Evolutionary conservation across 768 basidiomycete species (phyloP).

Genomic region (Neoboletus brunneissimus): DNA sequence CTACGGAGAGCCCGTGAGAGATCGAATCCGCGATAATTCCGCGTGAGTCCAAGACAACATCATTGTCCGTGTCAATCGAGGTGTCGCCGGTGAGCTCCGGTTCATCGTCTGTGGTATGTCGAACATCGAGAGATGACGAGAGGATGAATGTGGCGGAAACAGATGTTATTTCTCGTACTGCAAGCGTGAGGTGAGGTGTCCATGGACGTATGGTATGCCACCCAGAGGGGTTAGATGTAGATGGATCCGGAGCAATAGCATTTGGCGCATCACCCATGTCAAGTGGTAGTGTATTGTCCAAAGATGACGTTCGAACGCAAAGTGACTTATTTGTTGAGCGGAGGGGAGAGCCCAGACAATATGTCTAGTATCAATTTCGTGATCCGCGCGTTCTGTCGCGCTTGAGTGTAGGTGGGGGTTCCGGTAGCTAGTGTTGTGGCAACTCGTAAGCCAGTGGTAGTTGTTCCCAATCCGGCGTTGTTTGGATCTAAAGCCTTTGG

Average conservation of each 20-base stretch:
- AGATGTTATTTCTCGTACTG: constrained; percentile 78
- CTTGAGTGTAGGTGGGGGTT: not conserved
- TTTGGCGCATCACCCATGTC: constrained; percentile 21
- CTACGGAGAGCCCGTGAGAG: constrained; percentile 71
- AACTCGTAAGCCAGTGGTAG: not conserved
- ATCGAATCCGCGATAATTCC: constrained; percentile 64
- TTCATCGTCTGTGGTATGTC: constrained; percentile 14
- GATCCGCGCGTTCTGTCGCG: not conserved
- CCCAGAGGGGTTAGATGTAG: constrained; percentile 25
- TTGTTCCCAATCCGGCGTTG: constrained; percentile 11
- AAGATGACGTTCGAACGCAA: not conserved
- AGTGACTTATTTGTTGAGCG: not conserved
- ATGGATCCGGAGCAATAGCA: constrained; percentile 4
- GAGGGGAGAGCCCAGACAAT: not conserved
- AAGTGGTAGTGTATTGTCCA: not conserved
- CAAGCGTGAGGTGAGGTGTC: constrained; percentile 65
- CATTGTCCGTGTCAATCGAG: constrained; percentile 37
- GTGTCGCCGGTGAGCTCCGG: constrained; percentile 29
- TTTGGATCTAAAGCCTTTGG: constrained; percentile 30
- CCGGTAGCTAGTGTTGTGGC: not conserved
- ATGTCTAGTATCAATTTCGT: not conserved
- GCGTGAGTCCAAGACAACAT: constrained; percentile 30
- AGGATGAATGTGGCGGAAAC: constrained; percentile 78
- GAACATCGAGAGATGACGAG: constrained; percentile 47
- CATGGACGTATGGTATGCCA: constrained; percentile 81